Evolutionary conservation across 768 basidiomycete species (phyloP).

Genomic region (Termitomyces eurrhizus): DNA sequence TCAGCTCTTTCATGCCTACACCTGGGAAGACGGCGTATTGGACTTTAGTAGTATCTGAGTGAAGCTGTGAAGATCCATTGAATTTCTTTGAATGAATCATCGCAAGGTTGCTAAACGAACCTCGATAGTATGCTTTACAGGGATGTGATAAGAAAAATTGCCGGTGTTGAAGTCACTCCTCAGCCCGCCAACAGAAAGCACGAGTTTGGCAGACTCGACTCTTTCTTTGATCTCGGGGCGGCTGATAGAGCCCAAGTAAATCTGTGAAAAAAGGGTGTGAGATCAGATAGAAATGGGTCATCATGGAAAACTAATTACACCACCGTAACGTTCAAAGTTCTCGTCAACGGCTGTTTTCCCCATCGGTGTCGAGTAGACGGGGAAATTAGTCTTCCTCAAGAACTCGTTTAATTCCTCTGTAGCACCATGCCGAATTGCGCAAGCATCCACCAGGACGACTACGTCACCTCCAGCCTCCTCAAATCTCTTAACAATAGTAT

Average conservation of each 20-base stretch:
- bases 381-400: neutral
- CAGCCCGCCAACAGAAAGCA: neutral
- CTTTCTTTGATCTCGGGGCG: neutral
- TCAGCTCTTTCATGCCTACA: neutral
- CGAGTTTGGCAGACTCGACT: constrained; percentile 1
- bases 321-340: neutral
- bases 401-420: neutral
- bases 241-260: neutral
- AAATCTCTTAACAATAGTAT: neutral
- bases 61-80: neutral
- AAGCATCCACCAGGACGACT: neutral
- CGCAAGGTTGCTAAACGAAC: neutral
- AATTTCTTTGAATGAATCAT: neutral
- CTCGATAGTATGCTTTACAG: neutral
- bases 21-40: neutral
- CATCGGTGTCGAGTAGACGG: neutral
- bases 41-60: neutral
- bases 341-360: neutral
- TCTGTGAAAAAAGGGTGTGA: neutral
- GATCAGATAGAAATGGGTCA: neutral
- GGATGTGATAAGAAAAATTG: neutral
- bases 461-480: neutral
- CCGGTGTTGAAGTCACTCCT: neutral
- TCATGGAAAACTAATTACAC: neutral
- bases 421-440: neutral